phyloP scores from a whole-genome alignment of 2,329 filamentous ascomycete genomes.

The Colletotrichum trifolii region DNA sequence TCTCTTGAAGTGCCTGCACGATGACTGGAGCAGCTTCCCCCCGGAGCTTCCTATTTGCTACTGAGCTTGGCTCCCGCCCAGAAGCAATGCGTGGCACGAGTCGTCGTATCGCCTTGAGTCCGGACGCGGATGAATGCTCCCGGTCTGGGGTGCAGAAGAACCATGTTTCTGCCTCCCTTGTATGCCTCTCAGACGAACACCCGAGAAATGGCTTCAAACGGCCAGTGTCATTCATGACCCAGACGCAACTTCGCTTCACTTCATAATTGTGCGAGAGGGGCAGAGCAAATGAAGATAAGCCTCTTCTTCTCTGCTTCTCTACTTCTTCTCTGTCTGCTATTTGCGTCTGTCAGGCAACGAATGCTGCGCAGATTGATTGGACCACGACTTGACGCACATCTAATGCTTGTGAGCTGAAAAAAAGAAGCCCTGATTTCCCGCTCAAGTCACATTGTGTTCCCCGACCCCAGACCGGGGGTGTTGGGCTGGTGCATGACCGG shows the following conservation, averaged over 20 bases:
- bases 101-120: conserved; percentile 12
- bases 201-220: no score
- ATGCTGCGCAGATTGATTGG: neutral
- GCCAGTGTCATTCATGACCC: no score
- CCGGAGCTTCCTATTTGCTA: neutral
- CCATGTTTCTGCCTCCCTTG: conserved; percentile 21
- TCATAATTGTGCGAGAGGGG: neutral
- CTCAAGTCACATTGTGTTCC: conserved; percentile 30
- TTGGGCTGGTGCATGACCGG: conserved; percentile 26
- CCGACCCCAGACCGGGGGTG: conserved; percentile 32
- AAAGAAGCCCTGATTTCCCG: conserved; percentile 30
- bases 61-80: neutral
- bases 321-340: no score
- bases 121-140: conserved; percentile 14
- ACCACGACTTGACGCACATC: neutral
- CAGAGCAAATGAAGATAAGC: neutral
- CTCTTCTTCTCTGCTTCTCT: neutral
- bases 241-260: no score
- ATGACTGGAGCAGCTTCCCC: neutral
- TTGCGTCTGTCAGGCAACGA: neutral
- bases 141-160: conserved; percentile 24
- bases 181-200: neutral
- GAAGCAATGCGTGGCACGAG: conserved; percentile 3
- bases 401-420: conserved; percentile 26
- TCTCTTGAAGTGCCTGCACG: no score